Evolutionary conservation across 257 asterid species (phyloP).

Genomic region (Salvia hispanica): DNA sequence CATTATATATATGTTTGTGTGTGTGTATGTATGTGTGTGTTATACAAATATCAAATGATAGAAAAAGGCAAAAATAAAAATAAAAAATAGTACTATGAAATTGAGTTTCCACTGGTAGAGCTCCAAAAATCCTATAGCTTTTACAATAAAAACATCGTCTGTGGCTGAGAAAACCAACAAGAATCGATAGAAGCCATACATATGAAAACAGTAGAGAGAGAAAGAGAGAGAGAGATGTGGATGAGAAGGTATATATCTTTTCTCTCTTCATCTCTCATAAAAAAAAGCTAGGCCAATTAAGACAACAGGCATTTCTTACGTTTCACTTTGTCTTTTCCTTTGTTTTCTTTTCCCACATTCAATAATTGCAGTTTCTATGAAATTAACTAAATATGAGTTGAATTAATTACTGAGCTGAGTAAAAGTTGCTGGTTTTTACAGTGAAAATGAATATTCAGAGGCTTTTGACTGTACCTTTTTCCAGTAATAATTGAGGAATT

Average conservation of each 20-base stretch:
- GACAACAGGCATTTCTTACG: conserved; percentile 63
- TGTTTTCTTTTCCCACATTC: conserved; percentile 46
- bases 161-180: conserved; percentile 51
- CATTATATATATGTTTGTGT: not conserved
- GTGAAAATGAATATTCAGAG: not conserved
- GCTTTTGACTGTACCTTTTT: not conserved
- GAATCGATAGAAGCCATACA: conserved; percentile 64
- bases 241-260: conserved; percentile 60
- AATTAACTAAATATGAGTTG: conserved; percentile 5
- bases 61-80: conserved; percentile 33
- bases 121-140: conserved; percentile 43
- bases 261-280: conserved; percentile 47
- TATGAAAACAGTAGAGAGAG: conserved; percentile 47
- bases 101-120: conserved; percentile 16
- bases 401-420: not conserved
- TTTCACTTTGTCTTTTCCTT: conserved; percentile 73
- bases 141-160: conserved; percentile 57
- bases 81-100: conserved; percentile 31
- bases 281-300: conserved; percentile 24
- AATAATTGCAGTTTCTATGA: conserved; percentile 38
- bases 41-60: not conserved
- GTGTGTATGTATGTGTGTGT: not conserved
- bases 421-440: not conserved
- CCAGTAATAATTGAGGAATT: not conserved
- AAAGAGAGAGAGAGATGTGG: conserved; percentile 53